phyloP scores from a whole-genome alignment of 78 protist species.

The Dictyostelium brefeldianum region DNA sequence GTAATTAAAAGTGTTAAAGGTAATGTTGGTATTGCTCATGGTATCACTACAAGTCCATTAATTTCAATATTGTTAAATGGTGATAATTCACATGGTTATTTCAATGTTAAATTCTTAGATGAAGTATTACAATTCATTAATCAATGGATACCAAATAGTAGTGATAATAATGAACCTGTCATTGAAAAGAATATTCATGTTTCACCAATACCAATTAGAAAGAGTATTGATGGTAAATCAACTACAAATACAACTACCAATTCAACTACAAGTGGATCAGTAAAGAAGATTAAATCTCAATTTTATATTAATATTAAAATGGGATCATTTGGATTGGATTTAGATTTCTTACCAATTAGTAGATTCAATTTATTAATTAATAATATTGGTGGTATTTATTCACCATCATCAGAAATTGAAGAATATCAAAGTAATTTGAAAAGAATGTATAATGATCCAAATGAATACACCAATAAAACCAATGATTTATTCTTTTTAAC shows the following conservation, averaged over 20 bases:
- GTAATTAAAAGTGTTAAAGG: slow-evolving; percentile 19
- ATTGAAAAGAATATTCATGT: slow-evolving; percentile 14
- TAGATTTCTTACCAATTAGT: slow-evolving; percentile 76
- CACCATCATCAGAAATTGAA: slow-evolving; percentile 40
- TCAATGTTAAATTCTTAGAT: slow-evolving; percentile 56
- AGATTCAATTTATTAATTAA: slow-evolving; percentile 48
- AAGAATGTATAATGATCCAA: background rate
- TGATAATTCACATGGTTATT: slow-evolving; percentile 38
- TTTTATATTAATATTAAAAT: slow-evolving; percentile 39
- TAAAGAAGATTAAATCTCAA: slow-evolving; percentile 53
- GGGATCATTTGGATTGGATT: slow-evolving; percentile 52
- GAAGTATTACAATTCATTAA: slow-evolving; percentile 38
- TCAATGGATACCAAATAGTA: slow-evolving; percentile 45
- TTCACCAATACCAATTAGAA: slow-evolving; percentile 44
- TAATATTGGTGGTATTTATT: slow-evolving; percentile 68
- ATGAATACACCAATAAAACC: background rate
- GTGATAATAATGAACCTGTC: background rate
- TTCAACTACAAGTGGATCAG: background rate
- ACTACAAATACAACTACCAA: background rate
- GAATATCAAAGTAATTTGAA: slow-evolving; percentile 19
- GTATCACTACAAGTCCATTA: slow-evolving; percentile 61
- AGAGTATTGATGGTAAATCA: background rate
- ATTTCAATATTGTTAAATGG: slow-evolving; percentile 24
- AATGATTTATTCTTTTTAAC: slow-evolving; percentile 34
- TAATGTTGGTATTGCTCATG: slow-evolving; percentile 74